phyloP scores from a whole-genome alignment of 2,329 filamentous ascomycete species.

The Paraphoma sp. region DNA sequence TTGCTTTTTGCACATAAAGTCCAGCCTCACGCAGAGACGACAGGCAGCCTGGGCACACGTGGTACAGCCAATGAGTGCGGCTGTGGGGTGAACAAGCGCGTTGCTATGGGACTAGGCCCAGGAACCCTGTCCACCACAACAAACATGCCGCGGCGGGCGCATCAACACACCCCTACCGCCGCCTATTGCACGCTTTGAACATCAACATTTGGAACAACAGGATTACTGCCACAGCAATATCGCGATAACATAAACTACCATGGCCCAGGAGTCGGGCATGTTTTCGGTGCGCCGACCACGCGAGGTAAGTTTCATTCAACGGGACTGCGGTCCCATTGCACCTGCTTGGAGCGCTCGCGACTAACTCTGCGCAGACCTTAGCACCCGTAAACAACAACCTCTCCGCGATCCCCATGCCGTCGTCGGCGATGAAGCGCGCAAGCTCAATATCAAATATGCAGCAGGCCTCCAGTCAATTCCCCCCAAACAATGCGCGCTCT shows the following conservation, averaged over 20 bases:
- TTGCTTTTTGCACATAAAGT: background rate
- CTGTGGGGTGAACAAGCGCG: slow-evolving; percentile 9
- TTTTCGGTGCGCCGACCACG: slow-evolving; percentile 92
- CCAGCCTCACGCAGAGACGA: background rate
- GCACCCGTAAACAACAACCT: slow-evolving; percentile 84
- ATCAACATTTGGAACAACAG: background rate
- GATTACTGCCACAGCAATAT: slow-evolving; percentile 1
- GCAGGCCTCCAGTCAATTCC: slow-evolving; percentile 55
- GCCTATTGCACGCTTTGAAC: slow-evolving; percentile 4
- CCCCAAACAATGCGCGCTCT: slow-evolving; percentile 74
- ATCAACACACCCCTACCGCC: slow-evolving; percentile 24
- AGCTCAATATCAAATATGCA: slow-evolving; percentile 75
- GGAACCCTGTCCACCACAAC: slow-evolving; percentile 30
- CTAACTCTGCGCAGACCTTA: slow-evolving; percentile 69
- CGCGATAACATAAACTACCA: slow-evolving; percentile 17
- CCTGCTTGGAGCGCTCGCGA: slow-evolving; percentile 1
- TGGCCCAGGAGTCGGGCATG: slow-evolving; percentile 62
- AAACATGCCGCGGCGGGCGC: slow-evolving; percentile 28
- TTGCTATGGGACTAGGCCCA: slow-evolving; percentile 32
- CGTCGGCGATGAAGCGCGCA: slow-evolving; percentile 92
- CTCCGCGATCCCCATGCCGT: slow-evolving; percentile 80
- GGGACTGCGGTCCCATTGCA: slow-evolving; percentile 18
- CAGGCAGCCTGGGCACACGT: background rate
- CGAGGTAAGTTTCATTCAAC: slow-evolving; percentile 69
- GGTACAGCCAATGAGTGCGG: slow-evolving; percentile 20